Evolutionary conservation across 2,329 filamentous ascomycete species (phyloP).

Genomic region (Aaosphaeria pasadenensis): DNA sequence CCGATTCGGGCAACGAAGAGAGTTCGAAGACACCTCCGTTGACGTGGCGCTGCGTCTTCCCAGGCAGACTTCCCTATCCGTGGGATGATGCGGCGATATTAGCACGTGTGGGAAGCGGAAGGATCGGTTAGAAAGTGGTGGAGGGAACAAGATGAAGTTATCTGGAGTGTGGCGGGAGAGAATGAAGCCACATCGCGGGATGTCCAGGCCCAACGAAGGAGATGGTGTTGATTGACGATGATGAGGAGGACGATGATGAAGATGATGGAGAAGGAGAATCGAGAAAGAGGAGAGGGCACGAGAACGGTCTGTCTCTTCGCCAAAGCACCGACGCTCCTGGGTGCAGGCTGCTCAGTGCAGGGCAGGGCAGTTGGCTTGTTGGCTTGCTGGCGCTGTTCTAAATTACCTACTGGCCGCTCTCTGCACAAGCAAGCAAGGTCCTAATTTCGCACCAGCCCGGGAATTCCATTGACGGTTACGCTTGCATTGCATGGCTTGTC

Average conservation of each 20-base stretch:
- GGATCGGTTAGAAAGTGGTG: conserved; percentile 2
- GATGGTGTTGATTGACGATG: conserved; percentile 6
- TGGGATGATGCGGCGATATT: too few species aligned
- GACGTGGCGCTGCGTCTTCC: conserved; percentile 33
- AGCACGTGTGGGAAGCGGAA: too few species aligned
- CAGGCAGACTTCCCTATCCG: conserved; percentile 1
- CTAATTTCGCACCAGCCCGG: conserved; percentile 12
- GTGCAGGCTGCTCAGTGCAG: too few species aligned
- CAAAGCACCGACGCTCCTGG: too few species aligned
- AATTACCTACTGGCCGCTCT: not conserved
- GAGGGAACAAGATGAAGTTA: conserved; percentile 21
- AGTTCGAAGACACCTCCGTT: conserved; percentile 11
- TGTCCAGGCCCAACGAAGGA: not conserved
- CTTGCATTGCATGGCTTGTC: not conserved
- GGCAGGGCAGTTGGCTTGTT: too few species aligned
- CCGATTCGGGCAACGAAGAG: too few species aligned
- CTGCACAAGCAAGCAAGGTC: conserved; percentile 12
- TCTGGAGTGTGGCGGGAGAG: conserved; percentile 3
- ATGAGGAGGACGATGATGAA: conserved; percentile 8
- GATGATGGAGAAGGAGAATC: conserved; percentile 17
- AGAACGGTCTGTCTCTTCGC: not conserved
- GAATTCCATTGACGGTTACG: conserved; percentile 14
- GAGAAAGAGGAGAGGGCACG: conserved; percentile 12
- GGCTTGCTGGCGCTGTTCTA: too few species aligned
- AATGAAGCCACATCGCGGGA: not conserved